Conservation (phyloP, 306 rosid species). For the Rosa lucieae region DNA sequence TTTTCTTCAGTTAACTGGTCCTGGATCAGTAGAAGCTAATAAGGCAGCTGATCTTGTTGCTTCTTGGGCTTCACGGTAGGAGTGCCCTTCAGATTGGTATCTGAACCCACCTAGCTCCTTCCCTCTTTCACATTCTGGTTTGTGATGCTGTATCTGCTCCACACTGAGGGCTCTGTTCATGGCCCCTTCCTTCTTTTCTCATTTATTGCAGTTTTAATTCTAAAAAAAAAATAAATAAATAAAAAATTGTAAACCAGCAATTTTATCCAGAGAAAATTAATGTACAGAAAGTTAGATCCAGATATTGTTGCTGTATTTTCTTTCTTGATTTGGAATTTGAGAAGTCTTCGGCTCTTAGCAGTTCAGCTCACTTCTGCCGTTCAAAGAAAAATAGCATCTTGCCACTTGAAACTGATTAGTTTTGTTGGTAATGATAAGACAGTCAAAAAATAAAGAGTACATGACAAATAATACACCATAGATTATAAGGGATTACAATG, state of each 20-base stretch:
- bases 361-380: slow-evolving; percentile 8
- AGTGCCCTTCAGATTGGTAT: too few relatives aligned
- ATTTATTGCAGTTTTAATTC: too few relatives aligned
- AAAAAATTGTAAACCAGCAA: not conserved
- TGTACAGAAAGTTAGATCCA: not conserved
- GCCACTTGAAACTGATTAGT: not conserved
- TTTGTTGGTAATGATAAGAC: not conserved
- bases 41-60: too few relatives aligned
- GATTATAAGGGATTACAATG: not conserved
- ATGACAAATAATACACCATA: not conserved
- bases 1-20: too few relatives aligned
- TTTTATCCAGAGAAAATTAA: not conserved
- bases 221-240: too few relatives aligned
- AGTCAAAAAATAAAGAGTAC: not conserved
- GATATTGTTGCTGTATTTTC: not conserved
- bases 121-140: too few relatives aligned
- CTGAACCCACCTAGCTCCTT: too few relatives aligned
- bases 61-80: too few relatives aligned
- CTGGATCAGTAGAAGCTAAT: too few relatives aligned
- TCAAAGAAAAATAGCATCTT: not conserved
- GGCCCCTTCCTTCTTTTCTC: too few relatives aligned
- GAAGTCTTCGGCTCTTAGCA: not conserved
- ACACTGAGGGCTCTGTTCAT: too few relatives aligned
- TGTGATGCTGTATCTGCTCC: too few relatives aligned
- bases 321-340: not conserved